Conservation (phyloP, 1,139 yeast species). For the Pichia sp. region DNA sequence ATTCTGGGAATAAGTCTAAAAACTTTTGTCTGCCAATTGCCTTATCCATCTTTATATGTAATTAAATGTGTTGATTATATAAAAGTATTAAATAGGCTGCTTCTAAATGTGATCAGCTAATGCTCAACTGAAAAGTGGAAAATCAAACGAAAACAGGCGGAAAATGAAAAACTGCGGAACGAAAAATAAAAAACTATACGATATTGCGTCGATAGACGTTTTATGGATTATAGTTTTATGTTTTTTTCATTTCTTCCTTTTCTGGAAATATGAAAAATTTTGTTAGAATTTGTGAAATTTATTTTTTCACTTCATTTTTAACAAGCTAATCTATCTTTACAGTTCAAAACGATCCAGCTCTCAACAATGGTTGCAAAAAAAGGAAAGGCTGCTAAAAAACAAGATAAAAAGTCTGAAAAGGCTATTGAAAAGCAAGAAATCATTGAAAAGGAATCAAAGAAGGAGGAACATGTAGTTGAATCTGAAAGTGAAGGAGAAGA, state of each 20-base stretch:
- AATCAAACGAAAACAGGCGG: background rate
- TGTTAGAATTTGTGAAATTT: too few relatives aligned
- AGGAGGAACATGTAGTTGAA: slow-evolving; percentile 20
- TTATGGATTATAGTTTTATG: too few relatives aligned
- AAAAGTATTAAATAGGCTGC: background rate
- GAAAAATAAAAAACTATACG: background rate
- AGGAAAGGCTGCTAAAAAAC: slow-evolving; percentile 34
- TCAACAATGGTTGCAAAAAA: slow-evolving; percentile 6
- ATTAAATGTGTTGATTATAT: background rate
- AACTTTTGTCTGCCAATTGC: slow-evolving; percentile 52
- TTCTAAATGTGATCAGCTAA: background rate
- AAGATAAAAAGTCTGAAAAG: background rate
- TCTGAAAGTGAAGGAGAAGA: slow-evolving; percentile 9
- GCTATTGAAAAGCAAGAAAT: slow-evolving; percentile 26
- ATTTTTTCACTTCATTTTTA: background rate
- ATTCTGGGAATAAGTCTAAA: slow-evolving; percentile 63
- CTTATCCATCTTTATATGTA: slow-evolving; percentile 29
- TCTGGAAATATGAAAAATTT: background rate
- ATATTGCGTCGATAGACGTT: slow-evolving; percentile 2
- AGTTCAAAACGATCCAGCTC: background rate
- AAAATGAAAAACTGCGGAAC: background rate
- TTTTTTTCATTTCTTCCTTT: slow-evolving; percentile 1
- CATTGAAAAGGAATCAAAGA: slow-evolving; percentile 26
- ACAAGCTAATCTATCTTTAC: background rate
- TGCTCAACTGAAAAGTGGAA: background rate